These are phyloP conservation scores for Puccinellia tenuiflora DNA, from an alignment of 176 grass and related monocot genomes.

Conservation along the genomic window DNA sequence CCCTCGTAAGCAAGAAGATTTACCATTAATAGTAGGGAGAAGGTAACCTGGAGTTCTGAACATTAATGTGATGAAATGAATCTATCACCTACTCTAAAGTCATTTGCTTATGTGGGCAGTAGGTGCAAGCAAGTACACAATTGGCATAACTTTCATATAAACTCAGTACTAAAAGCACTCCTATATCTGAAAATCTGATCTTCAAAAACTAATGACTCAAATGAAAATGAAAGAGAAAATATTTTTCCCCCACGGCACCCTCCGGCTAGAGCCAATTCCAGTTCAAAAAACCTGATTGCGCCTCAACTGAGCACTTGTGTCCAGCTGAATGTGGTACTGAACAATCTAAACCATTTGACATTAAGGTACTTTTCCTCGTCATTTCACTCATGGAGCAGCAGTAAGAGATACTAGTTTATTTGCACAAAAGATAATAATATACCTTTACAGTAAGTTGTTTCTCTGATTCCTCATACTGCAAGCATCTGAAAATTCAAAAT, in stretches of 20 bases:
- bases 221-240: background rate
- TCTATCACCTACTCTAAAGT: background rate
- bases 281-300: background rate
- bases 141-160: background rate
- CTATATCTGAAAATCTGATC: background rate
- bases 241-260: background rate
- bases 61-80: background rate
- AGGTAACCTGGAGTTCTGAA: background rate
- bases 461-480: slow-evolving; percentile 42
- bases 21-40: background rate
- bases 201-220: background rate
- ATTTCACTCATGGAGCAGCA: background rate
- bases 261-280: background rate
- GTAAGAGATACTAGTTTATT: background rate
- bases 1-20: background rate
- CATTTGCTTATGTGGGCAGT: background rate
- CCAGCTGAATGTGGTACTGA: background rate
- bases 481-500: slow-evolving; percentile 43
- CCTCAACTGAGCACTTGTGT: background rate
- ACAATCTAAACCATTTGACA: background rate
- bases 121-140: slow-evolving; percentile 12
- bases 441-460: slow-evolving; percentile 66
- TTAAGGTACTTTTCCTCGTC: background rate
- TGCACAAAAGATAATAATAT: slow-evolving; percentile 19
- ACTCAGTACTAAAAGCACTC: background rate